Evolutionary conservation across 306 rosid species (phyloP), one percentile per base, ranked within the genome.

Genomic region (Castanea mollissima): DNA sequence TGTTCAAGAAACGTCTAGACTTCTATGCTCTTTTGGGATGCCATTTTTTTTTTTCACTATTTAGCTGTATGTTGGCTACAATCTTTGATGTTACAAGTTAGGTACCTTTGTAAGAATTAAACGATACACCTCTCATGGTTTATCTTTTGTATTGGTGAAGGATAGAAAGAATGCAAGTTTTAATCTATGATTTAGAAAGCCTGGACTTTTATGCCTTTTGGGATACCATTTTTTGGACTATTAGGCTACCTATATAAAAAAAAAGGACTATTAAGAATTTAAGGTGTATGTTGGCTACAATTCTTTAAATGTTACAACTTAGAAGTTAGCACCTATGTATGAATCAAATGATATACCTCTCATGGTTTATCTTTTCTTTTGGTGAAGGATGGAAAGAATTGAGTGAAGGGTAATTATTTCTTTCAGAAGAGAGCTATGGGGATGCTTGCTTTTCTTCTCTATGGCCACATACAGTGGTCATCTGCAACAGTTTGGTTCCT

Each of bases 401-500:
- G 41, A 64, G 38, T 64, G 41, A 64, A 64, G 70, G 41, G 18
- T 60, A 60, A 2, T 64, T 49, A 12, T 49, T 49, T 49, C 13
- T 3, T 2, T 16, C 32, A 64, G 20, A 64, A 64, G 21, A 64
- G 20, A 15, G 70, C 44, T 31, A 64, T 64, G 70, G 70, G 20
- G 44, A 64, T 31, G 38, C 70, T 64, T 15, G 6, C 20, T 15
- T 29, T 64, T 15, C 70, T 64, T 64, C 70, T 64, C 70, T 3
- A 6, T 29, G 44, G 70, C 70, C 70, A 31, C 15, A 8, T 52
- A 70, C 74, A 59, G 60, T 74, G 83, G 64, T 59, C 64, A 32
- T 68, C n/a, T 44, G 63, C 76, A 41, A 78, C 57, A 34, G 32
- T 78, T 49, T 76, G 83, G 79, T 71, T 75, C 38, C 82, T 81